Evolutionary conservation across 1,139 yeast species (phyloP).

Genomic region (Kurtzmaniella quercitrusa): DNA sequence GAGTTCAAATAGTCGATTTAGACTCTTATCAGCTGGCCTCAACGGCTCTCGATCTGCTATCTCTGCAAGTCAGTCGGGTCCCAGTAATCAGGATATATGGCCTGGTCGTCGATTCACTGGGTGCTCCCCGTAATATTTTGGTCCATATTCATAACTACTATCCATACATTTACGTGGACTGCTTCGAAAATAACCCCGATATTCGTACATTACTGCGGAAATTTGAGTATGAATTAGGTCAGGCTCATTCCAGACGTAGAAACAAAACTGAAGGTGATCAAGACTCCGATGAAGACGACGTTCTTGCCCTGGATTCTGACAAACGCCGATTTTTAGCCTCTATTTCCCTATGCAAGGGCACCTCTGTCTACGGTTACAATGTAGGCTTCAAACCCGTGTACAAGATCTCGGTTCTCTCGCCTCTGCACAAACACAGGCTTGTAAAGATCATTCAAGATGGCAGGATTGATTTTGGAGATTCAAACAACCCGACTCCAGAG

Average conservation of each 20-base stretch:
- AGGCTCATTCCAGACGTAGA: constrained; percentile 13
- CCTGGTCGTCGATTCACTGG: constrained; percentile 8
- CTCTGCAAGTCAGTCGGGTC: constrained; percentile 42
- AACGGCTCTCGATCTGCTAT: constrained; percentile 29
- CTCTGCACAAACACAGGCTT: constrained; percentile 55
- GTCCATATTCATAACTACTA: constrained; percentile 80
- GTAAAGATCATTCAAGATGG: constrained; percentile 58
- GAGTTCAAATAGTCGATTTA: constrained; percentile 50
- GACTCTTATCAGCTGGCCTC: constrained; percentile 59
- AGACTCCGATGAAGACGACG: constrained; percentile 10
- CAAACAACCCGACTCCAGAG: neutral
- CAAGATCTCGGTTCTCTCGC: constrained; percentile 66
- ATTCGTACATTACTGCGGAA: constrained; percentile 13
- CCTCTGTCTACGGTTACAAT: constrained; percentile 81
- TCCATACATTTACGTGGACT: constrained; percentile 75
- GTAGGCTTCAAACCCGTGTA: constrained; percentile 60
- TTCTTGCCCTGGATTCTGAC: constrained; percentile 7
- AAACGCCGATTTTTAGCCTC: constrained; percentile 50
- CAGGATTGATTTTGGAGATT: constrained; percentile 19
- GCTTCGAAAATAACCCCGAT: constrained; percentile 16
- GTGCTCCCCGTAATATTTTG: constrained; percentile 21
- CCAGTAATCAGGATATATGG: constrained; percentile 83
- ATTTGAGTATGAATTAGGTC: constrained; percentile 18
- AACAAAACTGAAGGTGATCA: constrained; percentile 10
- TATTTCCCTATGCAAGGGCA: constrained; percentile 66